phyloP scores from a whole-genome alignment of 2,329 filamentous ascomycete genomes.

The Microdochium paspali region DNA sequence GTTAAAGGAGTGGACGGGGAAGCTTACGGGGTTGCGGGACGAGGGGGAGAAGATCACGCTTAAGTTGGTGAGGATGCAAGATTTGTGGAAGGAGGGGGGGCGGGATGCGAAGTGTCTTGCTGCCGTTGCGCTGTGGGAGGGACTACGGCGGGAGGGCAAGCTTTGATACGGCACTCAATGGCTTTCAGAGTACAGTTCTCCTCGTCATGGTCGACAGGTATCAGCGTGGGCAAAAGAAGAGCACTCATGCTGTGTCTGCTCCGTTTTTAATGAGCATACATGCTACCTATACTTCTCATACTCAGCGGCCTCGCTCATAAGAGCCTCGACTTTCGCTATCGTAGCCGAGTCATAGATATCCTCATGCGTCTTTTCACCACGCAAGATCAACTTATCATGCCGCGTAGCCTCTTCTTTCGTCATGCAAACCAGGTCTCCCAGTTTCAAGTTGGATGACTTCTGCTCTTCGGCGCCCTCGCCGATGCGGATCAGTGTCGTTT shows the following conservation, averaged over 20 bases:
- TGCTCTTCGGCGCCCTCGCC: conserved; percentile 64
- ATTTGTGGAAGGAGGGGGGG: conserved; percentile 48
- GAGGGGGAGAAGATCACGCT: conserved; percentile 54
- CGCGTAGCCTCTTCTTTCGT: conserved; percentile 29
- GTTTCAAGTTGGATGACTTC: conserved; percentile 56
- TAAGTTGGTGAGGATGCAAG: conserved; percentile 44
- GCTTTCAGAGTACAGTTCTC: no score
- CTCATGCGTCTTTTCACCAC: conserved; percentile 54
- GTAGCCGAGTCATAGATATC: conserved; percentile 66
- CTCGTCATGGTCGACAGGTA: no score
- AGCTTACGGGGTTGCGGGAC: conserved; percentile 46
- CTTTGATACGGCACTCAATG: no score
- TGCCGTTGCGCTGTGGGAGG: conserved; percentile 50
- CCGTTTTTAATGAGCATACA: background rate
- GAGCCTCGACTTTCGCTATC: conserved; percentile 56
- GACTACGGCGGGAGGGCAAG: conserved; percentile 36
- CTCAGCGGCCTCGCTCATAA: conserved; percentile 56
- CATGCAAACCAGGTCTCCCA: conserved; percentile 22
- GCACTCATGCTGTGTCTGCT: background rate
- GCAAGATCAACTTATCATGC: conserved; percentile 75
- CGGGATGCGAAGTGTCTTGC: conserved; percentile 51
- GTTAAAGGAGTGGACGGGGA: conserved; percentile 45
- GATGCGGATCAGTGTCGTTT: conserved; percentile 48
- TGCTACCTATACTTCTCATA: conserved; percentile 37
- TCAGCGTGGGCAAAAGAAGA: no score